Evolutionary conservation across 305 asterid species (phyloP).

Genomic region (Ajuga reptans): DNA sequence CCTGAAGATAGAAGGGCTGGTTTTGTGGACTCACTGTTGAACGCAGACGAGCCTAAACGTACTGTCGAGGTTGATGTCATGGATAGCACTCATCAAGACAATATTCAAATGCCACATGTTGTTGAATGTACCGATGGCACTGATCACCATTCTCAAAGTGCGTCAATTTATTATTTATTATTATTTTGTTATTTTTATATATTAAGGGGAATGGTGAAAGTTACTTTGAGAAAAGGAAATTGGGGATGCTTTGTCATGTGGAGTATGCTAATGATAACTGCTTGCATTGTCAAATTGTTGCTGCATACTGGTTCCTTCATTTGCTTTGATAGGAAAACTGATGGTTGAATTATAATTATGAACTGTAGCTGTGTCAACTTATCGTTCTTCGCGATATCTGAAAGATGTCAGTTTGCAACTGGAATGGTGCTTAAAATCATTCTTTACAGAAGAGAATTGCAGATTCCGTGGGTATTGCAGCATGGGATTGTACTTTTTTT

Average conservation of each 20-base stretch:
- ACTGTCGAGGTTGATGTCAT: conserved; percentile 30
- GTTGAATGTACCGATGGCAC: conserved; percentile 28
- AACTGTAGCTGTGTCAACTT: conserved; percentile 1
- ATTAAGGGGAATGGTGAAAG: conserved; percentile 6
- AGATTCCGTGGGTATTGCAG: conserved; percentile 1
- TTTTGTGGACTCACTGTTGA: conserved; percentile 68
- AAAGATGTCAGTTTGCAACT: background rate
- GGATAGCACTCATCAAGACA: conserved; percentile 34
- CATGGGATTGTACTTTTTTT: conserved; percentile 5
- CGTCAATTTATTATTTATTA: conserved; percentile 13
- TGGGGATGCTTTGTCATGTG: background rate
- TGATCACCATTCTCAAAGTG: conserved; percentile 37
- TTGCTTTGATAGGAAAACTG: background rate
- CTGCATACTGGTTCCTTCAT: conserved; percentile 2
- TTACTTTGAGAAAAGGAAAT: background rate
- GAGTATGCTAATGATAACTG: conserved; percentile 9
- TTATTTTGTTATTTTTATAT: background rate
- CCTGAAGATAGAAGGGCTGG: conserved; percentile 66
- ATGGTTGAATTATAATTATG: background rate
- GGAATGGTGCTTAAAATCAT: conserved; percentile 2
- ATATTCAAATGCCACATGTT: conserved; percentile 32
- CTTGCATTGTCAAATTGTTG: background rate
- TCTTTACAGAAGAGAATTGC: background rate
- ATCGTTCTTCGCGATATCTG: background rate
- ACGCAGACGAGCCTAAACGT: conserved; percentile 32